Evolutionary conservation across 768 basidiomycete species (phyloP).

Genomic region (Harrya chromipes): DNA sequence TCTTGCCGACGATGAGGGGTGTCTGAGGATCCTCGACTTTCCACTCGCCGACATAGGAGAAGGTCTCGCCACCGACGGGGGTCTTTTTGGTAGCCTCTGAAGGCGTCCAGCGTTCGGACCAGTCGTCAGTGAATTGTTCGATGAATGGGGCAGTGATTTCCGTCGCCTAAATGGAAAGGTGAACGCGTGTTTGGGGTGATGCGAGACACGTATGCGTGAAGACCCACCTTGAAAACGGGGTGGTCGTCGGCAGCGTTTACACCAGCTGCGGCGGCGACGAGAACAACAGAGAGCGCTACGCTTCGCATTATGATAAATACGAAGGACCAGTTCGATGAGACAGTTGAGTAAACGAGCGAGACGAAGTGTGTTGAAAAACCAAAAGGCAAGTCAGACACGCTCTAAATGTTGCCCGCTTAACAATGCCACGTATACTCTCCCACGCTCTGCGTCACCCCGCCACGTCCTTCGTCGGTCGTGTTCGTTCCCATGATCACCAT

Average conservation of each 20-base stretch:
- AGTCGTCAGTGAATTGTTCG: conserved; percentile 94
- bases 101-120: conserved; percentile 90
- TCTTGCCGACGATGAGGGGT: conserved; percentile 79
- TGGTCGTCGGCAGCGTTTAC: conserved; percentile 60
- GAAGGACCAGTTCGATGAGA: conserved; percentile 54
- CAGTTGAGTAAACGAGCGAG: conserved; percentile 32
- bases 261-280: conserved; percentile 65
- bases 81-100: conserved; percentile 99
- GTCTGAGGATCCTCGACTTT: conserved; percentile 84
- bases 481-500: conserved; percentile 3
- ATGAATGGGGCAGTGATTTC: conserved; percentile 84
- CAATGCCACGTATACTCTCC: conserved; percentile 47
- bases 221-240: conserved; percentile 61
- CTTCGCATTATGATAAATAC: conserved; percentile 74
- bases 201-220: conserved; percentile 8
- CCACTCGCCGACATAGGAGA: conserved; percentile 98
- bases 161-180: conserved; percentile 52
- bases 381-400: conserved; percentile 17
- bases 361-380: conserved; percentile 18
- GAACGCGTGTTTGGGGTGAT: not conserved
- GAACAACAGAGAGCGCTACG: conserved; percentile 72
- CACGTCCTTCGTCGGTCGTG: conserved; percentile 1
- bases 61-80: conserved; percentile 91
- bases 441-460: conserved; percentile 22
- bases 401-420: conserved; percentile 36